Evolutionary conservation across 345 rosid species (phyloP).

Genomic region (Boechera retrofracta): DNA sequence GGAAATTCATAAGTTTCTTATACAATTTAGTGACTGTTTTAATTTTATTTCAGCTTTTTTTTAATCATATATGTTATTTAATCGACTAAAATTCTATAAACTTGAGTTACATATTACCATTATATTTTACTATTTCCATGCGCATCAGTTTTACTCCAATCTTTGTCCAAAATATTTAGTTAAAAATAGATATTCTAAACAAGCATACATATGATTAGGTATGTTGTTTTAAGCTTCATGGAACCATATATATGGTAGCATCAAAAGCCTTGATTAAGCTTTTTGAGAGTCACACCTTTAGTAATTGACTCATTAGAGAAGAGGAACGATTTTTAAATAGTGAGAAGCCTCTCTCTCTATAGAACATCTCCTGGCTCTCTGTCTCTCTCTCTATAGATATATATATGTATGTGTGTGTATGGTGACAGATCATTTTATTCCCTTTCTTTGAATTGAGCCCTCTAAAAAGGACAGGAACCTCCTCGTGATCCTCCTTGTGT

Average conservation of each 20-base stretch:
- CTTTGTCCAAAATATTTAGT: background rate
- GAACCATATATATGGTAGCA: constrained; percentile 4
- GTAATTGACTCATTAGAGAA: constrained; percentile 28
- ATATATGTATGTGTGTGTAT: constrained; percentile 22
- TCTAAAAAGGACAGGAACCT: constrained; percentile 51
- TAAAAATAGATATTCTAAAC: constrained; percentile 4
- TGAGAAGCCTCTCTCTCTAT: constrained; percentile 25
- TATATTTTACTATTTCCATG: too few relatives aligned
- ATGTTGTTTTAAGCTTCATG: constrained; percentile 3
- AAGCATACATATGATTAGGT: background rate
- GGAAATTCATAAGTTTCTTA: too few relatives aligned
- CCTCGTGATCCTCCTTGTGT: constrained; percentile 51
- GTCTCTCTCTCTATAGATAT: background rate
- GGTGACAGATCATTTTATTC: constrained; percentile 48
- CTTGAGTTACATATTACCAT: background rate
- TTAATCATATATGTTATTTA: too few relatives aligned
- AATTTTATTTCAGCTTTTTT: too few relatives aligned
- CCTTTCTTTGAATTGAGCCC: constrained; percentile 43
- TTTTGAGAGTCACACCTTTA: background rate
- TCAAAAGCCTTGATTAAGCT: background rate
- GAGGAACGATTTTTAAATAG: constrained; percentile 17
- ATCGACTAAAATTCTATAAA: too few relatives aligned
- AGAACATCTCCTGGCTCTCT: background rate
- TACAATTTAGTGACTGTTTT: too few relatives aligned
- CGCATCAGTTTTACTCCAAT: too few relatives aligned